Evolutionary conservation across 2,329 filamentous ascomycete genomes (phyloP).

Genomic region (Fusarium buxicola): DNA sequence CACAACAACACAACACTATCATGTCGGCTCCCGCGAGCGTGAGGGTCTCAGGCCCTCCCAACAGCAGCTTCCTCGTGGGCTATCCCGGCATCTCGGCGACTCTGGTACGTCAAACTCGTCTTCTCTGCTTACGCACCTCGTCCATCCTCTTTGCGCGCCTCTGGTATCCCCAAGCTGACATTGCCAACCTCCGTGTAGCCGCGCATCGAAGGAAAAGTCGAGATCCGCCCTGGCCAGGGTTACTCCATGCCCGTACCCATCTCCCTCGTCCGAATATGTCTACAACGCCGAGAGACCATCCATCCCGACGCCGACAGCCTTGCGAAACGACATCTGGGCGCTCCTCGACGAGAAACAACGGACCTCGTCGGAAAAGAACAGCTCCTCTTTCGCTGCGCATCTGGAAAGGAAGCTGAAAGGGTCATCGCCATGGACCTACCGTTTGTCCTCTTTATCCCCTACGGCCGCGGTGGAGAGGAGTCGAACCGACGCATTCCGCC

Average conservation of each 20-base stretch:
- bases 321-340: slow-evolving; percentile 89
- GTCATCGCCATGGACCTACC: slow-evolving; percentile 97
- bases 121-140: slow-evolving; percentile 26
- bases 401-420: slow-evolving; percentile 86
- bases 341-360: slow-evolving; percentile 88
- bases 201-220: slow-evolving; percentile 96
- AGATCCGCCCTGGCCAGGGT: slow-evolving; percentile 88
- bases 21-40: slow-evolving; percentile 65
- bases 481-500: slow-evolving; percentile 90
- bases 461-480: slow-evolving; percentile 90
- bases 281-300: slow-evolving; percentile 95
- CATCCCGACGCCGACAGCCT: slow-evolving; percentile 95
- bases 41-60: slow-evolving; percentile 95
- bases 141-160: slow-evolving; percentile 14
- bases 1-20: slow-evolving; percentile 31
- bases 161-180: slow-evolving; percentile 34
- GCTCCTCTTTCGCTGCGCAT: slow-evolving; percentile 86
- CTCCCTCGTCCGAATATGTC: slow-evolving; percentile 92
- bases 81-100: slow-evolving; percentile 99
- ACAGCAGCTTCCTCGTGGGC: slow-evolving; percentile 95
- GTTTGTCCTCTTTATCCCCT: slow-evolving; percentile 97
- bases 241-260: slow-evolving; percentile 90
- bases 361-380: slow-evolving; percentile 97
- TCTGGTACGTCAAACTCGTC: slow-evolving; percentile 72
- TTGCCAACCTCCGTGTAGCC: slow-evolving; percentile 66